These are phyloP conservation scores for Carex littledalei DNA, from an alignment of 176 grass and related monocot genomes.

Conservation along the genomic window DNA sequence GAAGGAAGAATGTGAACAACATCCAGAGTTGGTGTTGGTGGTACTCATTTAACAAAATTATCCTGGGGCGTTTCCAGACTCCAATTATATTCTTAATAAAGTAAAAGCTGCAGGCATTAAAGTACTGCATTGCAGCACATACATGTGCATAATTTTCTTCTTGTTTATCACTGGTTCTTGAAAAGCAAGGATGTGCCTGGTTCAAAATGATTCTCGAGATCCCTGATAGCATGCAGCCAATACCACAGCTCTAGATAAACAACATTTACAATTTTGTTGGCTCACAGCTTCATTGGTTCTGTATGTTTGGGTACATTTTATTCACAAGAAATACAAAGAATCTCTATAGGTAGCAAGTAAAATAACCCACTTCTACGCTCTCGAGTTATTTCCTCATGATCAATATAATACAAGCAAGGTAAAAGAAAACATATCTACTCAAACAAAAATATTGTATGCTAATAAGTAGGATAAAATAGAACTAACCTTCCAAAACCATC, in stretches of 20 bases:
- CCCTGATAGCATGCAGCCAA: background rate
- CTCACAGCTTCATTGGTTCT: background rate
- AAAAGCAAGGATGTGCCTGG: background rate
- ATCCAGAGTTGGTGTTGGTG: background rate
- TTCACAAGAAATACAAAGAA: background rate
- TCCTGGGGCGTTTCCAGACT: background rate
- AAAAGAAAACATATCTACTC: background rate
- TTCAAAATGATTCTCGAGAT: background rate
- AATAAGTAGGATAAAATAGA: constrained; percentile 3
- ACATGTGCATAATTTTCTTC: background rate
- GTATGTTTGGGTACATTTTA: background rate
- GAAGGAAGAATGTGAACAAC: background rate
- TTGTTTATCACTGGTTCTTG: background rate
- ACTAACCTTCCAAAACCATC: constrained; percentile 95
- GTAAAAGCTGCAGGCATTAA: background rate
- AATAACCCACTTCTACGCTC: background rate
- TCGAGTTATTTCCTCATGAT: background rate
- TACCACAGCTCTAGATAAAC: background rate
- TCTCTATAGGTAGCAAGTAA: background rate
- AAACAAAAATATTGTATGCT: constrained; percentile 3
- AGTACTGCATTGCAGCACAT: background rate
- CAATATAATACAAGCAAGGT: background rate
- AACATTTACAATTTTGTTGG: background rate
- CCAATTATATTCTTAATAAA: background rate
- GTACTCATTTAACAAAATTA: background rate